Conservation (phyloP, 2,329 filamentous ascomycete genomes). For the Arthrobotrys sinensis region DNA sequence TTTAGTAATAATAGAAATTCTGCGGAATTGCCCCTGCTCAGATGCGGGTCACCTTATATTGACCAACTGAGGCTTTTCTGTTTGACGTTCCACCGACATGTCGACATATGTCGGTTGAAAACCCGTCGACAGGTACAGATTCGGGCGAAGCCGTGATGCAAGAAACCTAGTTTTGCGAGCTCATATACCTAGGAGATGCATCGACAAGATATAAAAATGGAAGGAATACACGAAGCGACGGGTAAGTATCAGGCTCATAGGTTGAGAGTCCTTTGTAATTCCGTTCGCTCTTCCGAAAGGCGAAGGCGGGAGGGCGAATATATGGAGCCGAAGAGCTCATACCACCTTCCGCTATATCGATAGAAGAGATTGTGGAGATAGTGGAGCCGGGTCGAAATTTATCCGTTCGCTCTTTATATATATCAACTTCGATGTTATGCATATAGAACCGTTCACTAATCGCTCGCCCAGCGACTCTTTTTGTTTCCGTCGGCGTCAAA, state of each 20-base stretch:
- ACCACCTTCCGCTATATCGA: slow-evolving; percentile 3
- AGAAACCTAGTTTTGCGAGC: slow-evolving; percentile 15
- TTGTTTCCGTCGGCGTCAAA: background rate
- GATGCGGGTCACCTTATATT: slow-evolving; percentile 18
- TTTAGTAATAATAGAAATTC: slow-evolving; percentile 52
- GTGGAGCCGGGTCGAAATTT: slow-evolving; percentile 10
- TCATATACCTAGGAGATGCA: background rate
- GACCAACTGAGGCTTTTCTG: slow-evolving; percentile 29
- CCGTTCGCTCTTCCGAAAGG: slow-evolving; percentile 36
- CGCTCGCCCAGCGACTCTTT: background rate
- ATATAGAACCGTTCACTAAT: slow-evolving; percentile 39
- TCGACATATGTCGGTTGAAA: background rate
- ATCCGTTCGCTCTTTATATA: slow-evolving; percentile 29
- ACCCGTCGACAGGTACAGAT: slow-evolving; percentile 16
- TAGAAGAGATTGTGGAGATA: slow-evolving; percentile 14
- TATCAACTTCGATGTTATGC: slow-evolving; percentile 6
- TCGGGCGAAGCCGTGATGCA: slow-evolving; percentile 30
- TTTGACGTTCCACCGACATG: slow-evolving; percentile 13
- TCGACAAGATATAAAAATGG: background rate
- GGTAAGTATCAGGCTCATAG: slow-evolving; percentile 16
- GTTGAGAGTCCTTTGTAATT: slow-evolving; percentile 2
- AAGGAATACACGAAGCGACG: slow-evolving; percentile 7
- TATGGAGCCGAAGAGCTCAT: slow-evolving; percentile 7
- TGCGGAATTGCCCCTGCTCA: slow-evolving; percentile 16
- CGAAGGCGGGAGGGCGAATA: slow-evolving; percentile 21